phyloP scores from a whole-genome alignment of 306 rosid genomes.

The Cajanus cajan region DNA sequence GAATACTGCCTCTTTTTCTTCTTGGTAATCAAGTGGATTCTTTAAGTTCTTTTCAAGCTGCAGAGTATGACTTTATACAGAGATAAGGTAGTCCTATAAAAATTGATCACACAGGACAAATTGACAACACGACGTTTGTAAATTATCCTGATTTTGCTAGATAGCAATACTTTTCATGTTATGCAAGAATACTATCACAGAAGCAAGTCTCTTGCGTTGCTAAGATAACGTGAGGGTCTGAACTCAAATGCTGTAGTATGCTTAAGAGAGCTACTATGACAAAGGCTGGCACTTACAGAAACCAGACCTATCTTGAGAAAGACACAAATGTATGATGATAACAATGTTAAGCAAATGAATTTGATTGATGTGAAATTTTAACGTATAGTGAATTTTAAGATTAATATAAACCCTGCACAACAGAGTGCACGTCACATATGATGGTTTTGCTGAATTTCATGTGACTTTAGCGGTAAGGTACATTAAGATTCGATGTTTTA shows the following conservation, averaged over 20 bases:
- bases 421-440: conserved; percentile 39
- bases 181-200: not conserved
- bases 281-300: not conserved
- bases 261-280: not conserved
- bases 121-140: not conserved
- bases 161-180: not conserved
- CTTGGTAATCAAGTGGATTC: not conserved
- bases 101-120: not conserved
- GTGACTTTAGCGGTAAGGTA: conserved; percentile 35
- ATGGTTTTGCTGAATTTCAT: conserved; percentile 39
- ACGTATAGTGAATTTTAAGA: conserved; percentile 34
- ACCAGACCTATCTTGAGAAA: not conserved
- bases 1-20: not conserved
- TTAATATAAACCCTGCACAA: conserved; percentile 7
- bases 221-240: not conserved
- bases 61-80: not conserved
- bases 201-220: not conserved
- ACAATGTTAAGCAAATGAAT: conserved; percentile 3
- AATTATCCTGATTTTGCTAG: not conserved
- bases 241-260: not conserved
- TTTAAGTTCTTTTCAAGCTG: conserved; percentile 1
- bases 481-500: conserved; percentile 35
- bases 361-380: conserved; percentile 13
- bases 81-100: not conserved
- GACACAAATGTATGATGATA: not conserved